A percentile compares a stretch with the other conserved stretches of the same genome.
phyloP scores from a whole-genome alignment of 2,329 filamentous ascomycete species.

The Venturia aucupariae region DNA sequence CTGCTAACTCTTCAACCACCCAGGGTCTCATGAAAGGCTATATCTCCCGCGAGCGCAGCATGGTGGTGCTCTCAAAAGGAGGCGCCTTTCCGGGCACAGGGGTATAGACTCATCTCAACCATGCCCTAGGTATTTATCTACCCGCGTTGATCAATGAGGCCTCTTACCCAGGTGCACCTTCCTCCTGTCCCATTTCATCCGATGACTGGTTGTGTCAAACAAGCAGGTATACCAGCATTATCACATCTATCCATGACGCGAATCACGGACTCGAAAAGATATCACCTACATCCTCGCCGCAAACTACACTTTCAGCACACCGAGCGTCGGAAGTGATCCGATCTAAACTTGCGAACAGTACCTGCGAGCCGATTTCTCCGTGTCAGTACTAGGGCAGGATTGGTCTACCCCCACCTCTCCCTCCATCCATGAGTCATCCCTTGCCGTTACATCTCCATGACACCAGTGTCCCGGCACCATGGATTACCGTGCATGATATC shows the following conservation, averaged over 20 bases:
- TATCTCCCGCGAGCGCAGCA: slow-evolving; percentile 81
- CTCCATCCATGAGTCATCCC: background rate
- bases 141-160: background rate
- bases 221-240: background rate
- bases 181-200: background rate
- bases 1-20: slow-evolving; percentile 7
- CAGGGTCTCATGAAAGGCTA: slow-evolving; percentile 97
- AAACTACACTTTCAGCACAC: background rate
- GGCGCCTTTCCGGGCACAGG: slow-evolving; percentile 84
- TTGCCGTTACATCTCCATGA: background rate
- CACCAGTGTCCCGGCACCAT: background rate
- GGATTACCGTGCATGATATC: slow-evolving; percentile 1
- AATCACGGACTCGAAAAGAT: background rate
- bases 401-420: background rate
- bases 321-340: background rate
- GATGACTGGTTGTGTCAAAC: background rate
- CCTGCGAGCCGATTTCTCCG: background rate
- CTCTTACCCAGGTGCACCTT: background rate
- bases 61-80: slow-evolving; percentile 86
- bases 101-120: background rate
- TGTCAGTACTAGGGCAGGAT: background rate
- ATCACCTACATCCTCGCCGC: background rate
- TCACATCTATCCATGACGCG: no score
- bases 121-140: background rate
- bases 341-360: background rate